These are phyloP conservation scores for Beta macrorhiza DNA, from an alignment of 179 eudicot genomes.

Conservation along the genomic window DNA sequence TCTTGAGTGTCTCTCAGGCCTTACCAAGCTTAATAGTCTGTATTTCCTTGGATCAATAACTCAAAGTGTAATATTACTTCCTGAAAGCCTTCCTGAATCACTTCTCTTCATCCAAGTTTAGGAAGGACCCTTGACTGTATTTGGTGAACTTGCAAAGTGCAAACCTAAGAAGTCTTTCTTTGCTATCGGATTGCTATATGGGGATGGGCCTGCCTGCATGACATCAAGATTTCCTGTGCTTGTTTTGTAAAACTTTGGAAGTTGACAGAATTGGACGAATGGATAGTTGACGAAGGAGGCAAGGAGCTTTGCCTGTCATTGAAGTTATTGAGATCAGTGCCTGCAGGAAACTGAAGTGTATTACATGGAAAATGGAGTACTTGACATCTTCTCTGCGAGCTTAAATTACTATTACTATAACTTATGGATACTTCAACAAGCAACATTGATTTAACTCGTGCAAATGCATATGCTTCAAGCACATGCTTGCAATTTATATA, in stretches of 20 bases:
- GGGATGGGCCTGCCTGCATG: conserved; percentile 28
- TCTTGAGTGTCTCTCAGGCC: conserved; percentile 22
- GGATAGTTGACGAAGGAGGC: conserved; percentile 11
- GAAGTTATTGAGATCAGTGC: conserved; percentile 26
- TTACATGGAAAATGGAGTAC: conserved; percentile 11
- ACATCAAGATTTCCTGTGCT: conserved; percentile 28
- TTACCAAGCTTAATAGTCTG: conserved; percentile 23
- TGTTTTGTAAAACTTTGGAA: conserved; percentile 35
- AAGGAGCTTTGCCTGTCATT: conserved; percentile 22
- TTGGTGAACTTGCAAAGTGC: conserved; percentile 19
- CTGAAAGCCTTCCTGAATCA: conserved; percentile 26
- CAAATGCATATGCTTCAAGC: no score
- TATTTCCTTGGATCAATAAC: conserved; percentile 29
- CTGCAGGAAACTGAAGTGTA: conserved; percentile 15
- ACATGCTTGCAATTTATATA: no score
- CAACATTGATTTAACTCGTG: no score
- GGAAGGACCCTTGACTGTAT: conserved; percentile 31
- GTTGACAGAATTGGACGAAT: conserved; percentile 23
- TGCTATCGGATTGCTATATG: conserved; percentile 26
- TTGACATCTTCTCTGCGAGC: conserved; percentile 3
- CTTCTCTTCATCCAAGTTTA: conserved; percentile 31
- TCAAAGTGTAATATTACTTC: conserved; percentile 5
- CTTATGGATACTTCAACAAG: no score
- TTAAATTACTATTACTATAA: not conserved
- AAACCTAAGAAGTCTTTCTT: conserved; percentile 26